Percentiles rank a stretch among this genome's conserved stretches.
phyloP scores from a whole-genome alignment of 2,329 filamentous ascomycete species.

The Drechslerella dactyloides region DNA sequence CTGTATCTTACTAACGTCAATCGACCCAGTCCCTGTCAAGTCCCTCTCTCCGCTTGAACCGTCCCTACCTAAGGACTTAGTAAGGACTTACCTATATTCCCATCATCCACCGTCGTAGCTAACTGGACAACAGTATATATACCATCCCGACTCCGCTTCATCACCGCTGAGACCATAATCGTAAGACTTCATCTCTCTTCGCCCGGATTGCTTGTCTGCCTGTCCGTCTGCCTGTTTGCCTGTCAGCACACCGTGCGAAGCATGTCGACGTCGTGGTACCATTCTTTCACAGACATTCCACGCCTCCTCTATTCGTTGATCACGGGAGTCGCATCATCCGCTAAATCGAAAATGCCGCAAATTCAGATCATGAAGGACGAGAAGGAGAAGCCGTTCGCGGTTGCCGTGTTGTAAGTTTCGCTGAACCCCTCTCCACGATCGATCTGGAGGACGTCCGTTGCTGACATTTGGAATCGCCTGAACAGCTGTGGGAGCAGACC shows the following conservation, averaged over 20 bases:
- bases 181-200: not conserved
- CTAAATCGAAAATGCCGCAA: slow-evolving; percentile 16
- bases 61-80: not conserved
- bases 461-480: not conserved
- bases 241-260: not conserved
- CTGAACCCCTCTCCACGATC: slow-evolving; percentile 6
- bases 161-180: not conserved
- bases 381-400: slow-evolving; percentile 65
- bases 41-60: not conserved
- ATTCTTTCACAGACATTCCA: slow-evolving; percentile 2
- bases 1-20: not conserved
- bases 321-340: not conserved
- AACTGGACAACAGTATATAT: not conserved
- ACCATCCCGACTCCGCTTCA: not conserved
- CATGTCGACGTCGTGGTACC: not conserved
- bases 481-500: slow-evolving; percentile 77
- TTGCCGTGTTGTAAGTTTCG: slow-evolving; percentile 79
- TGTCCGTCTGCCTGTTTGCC: not conserved
- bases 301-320: not conserved
- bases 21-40: not conserved
- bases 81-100: no score
- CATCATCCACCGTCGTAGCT: not conserved
- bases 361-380: slow-evolving; percentile 47
- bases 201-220: not conserved
- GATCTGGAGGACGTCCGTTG: slow-evolving; percentile 21